Evolutionary conservation across 208 protist genomes (phyloP).

Genomic region (Crithidia brevicula): DNA sequence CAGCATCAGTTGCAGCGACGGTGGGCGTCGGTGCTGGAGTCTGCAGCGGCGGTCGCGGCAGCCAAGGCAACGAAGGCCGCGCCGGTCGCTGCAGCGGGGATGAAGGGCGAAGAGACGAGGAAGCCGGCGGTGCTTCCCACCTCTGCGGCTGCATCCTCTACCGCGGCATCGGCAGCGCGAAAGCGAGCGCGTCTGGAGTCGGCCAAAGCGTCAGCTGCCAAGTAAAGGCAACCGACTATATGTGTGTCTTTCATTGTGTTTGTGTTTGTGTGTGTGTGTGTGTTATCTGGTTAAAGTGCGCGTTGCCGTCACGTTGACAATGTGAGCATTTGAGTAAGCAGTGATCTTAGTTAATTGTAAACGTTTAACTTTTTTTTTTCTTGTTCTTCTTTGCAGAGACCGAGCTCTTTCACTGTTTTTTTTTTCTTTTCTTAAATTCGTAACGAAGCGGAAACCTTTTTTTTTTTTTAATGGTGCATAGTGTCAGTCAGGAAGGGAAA

Average conservation of each 20-base stretch:
- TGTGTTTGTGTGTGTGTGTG: too few species aligned
- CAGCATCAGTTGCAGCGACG: slow-evolving; percentile 52
- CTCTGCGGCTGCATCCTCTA: background rate
- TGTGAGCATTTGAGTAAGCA: background rate
- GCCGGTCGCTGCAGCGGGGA: background rate
- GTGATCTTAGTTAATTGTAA: too few species aligned
- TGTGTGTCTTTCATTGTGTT: too few species aligned
- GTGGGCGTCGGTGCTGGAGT: slow-evolving; percentile 67
- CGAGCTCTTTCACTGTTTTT: background rate
- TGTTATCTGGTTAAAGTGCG: too few species aligned
- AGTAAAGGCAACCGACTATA: too few species aligned
- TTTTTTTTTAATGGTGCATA: background rate
- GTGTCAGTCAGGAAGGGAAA: background rate
- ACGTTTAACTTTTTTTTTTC: background rate
- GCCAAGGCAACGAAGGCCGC: slow-evolving; percentile 4
- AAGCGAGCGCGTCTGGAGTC: slow-evolving; percentile 3
- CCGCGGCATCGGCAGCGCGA: background rate
- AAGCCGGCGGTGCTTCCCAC: background rate
- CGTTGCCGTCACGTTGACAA: too few species aligned
- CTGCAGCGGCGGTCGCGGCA: slow-evolving; percentile 20
- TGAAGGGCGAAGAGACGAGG: background rate
- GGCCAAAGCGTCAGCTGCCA: too few species aligned
- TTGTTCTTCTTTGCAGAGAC: background rate
- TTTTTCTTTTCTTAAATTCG: slow-evolving; percentile 1
- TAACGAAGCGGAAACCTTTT: background rate